Conservation (phyloP, 2,329 filamentous ascomycete genomes). For the Gyromitra esculenta region DNA sequence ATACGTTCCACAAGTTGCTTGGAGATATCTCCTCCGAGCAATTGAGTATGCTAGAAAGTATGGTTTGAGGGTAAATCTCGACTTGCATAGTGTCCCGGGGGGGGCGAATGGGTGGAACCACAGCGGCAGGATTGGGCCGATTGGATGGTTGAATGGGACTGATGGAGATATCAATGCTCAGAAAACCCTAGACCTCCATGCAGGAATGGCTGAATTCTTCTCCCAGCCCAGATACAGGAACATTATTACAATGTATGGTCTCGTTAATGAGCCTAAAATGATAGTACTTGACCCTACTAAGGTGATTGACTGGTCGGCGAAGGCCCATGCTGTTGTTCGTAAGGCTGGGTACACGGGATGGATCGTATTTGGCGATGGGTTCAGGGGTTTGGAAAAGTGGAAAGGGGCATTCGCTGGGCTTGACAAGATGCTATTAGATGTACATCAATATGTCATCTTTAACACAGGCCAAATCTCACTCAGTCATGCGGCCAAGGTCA, state of each 20-base stretch:
- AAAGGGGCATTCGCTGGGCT: slow-evolving; percentile 79
- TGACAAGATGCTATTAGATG: slow-evolving; percentile 84
- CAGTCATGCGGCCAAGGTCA: slow-evolving; percentile 82
- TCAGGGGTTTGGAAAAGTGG: slow-evolving; percentile 91
- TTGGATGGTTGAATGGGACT: slow-evolving; percentile 91
- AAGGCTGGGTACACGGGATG: slow-evolving; percentile 75
- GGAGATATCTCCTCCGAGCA: slow-evolving; percentile 89
- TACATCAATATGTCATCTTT: slow-evolving; percentile 98
- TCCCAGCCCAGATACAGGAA: slow-evolving; percentile 92
- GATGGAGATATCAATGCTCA: slow-evolving; percentile 80
- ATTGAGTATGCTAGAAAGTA: slow-evolving; percentile 96
- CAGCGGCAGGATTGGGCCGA: slow-evolving; percentile 80
- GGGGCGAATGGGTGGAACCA: slow-evolving; percentile 99
- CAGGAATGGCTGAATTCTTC: slow-evolving; percentile 89
- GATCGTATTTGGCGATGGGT: slow-evolving; percentile 92
- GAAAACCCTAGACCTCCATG: slow-evolving; percentile 85
- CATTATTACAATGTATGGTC: slow-evolving; percentile 88
- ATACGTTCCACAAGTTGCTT: slow-evolving; percentile 85
- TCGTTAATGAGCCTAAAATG: slow-evolving; percentile 95
- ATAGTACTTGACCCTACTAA: slow-evolving; percentile 70
- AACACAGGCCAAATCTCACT: slow-evolving; percentile 85
- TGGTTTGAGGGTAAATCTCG: slow-evolving; percentile 89
- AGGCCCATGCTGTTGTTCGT: slow-evolving; percentile 77
- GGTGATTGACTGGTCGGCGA: slow-evolving; percentile 81
- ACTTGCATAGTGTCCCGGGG: slow-evolving; percentile 89